phyloP scores from a whole-genome alignment of 345 rosid species.

The Citropsis articulata region DNA sequence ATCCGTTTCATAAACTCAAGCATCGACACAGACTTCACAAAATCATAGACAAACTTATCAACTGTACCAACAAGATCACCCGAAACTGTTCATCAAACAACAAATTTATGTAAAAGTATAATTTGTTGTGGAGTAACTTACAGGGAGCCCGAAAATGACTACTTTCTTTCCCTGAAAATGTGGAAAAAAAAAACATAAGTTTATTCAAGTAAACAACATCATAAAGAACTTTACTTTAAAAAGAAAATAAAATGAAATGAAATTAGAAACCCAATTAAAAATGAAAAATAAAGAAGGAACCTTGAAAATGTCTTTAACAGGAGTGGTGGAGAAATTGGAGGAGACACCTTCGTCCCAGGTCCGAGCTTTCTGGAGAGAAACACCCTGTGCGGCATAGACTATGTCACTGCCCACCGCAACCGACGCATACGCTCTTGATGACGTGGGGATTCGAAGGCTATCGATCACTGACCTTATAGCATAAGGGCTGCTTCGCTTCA shows the following conservation, averaged over 20 bases:
- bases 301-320: constrained; percentile 70
- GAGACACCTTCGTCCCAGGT: constrained; percentile 89
- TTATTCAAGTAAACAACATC: not conserved
- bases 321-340: constrained; percentile 71
- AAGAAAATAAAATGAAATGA: not conserved
- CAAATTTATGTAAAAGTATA: too few species aligned
- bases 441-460: constrained; percentile 27
- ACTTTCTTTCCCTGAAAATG: constrained; percentile 82
- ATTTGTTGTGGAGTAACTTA: constrained; percentile 31
- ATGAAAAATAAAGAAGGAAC: constrained; percentile 18
- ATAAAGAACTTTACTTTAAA: not conserved
- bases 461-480: constrained; percentile 29
- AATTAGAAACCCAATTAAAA: not conserved
- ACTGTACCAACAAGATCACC: not conserved
- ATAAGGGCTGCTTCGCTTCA: constrained; percentile 40
- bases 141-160: constrained; percentile 89
- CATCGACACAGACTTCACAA: not conserved
- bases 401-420: constrained; percentile 61
- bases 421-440: constrained; percentile 54
- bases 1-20: not conserved
- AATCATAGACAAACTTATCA: not conserved
- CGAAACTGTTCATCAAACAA: not conserved
- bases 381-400: constrained; percentile 61
- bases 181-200: not conserved
- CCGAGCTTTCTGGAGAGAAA: constrained; percentile 86